Base-by-base conservation (phyloP, 2,329 filamentous ascomycete species). In the Cytospora mali region DNA sequence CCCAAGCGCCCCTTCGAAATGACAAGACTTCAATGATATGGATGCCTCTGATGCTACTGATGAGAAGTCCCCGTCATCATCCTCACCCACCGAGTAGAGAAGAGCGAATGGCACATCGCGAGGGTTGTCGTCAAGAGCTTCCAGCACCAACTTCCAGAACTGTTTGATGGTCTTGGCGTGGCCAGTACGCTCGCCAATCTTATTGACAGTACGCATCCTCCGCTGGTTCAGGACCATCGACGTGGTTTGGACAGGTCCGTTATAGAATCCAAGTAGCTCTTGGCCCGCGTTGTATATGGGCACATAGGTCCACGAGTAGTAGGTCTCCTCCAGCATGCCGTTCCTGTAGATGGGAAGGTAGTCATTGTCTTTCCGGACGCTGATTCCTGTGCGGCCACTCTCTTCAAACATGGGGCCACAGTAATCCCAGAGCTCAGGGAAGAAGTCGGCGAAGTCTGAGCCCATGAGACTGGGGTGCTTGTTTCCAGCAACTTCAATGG, bases 401-500 rank as follows among this genome's bases (percentile, higher is more conserved):
- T 77, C 75, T 18, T 75, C 70, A 27, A 76, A 74, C 2, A 73
- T 62, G 7, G 72, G 68, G 6, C 68, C 70, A 6, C 72, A 64
- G 6, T 71, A 68, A 16, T 75, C 73, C 74, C 75, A 77, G 1
- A 73, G 65, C 67, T 88, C 86, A 0, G 79, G 72, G 79, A 85
- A 88, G 1, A 84, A 85, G 2, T 84, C 80, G 10, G 77, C 78
- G 68, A 88, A 73, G 27, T 76, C 82, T 46, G 82, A 82, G 0
- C 86, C 86, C 79, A 89, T 86, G 27, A 88, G 73, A 1, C 71
- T 71, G 0, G 86, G 86, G 65, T 88, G 86, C 64, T 88, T 88
- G 66, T 86, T 82, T 4, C 86, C 86, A 9, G 85, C 85, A 5
- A 88, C 79, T 46, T 82, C 71, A 48, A 76, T 72, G 54, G 87